These are phyloP conservation scores for Oryza longistaminata DNA, from an alignment of 176 grass and related monocot genomes.

Conservation along the genomic window DNA sequence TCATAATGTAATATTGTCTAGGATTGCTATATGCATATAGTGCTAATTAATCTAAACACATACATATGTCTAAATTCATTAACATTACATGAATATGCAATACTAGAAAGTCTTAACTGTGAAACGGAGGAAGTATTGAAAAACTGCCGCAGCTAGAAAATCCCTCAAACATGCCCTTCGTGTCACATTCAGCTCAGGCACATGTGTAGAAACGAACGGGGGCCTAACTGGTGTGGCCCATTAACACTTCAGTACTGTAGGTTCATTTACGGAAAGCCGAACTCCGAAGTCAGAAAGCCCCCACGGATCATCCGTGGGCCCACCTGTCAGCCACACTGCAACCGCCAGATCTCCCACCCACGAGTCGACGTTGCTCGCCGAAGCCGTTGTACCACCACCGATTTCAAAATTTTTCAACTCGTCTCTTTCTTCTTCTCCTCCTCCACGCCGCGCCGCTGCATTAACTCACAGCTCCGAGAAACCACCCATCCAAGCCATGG, in stretches of 20 bases:
- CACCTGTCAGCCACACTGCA: neutral
- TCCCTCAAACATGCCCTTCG: too few relatives aligned
- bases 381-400: constrained; percentile 38
- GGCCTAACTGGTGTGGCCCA: too few relatives aligned
- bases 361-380: constrained; percentile 40
- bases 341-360: neutral
- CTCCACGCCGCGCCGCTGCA: neutral
- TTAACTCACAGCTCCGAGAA: neutral
- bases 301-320: neutral
- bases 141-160: too few relatives aligned
- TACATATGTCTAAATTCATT: too few relatives aligned
- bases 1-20: too few relatives aligned
- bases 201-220: too few relatives aligned
- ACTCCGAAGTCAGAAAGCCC: neutral
- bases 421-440: neutral
- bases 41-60: too few relatives aligned
- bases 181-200: too few relatives aligned
- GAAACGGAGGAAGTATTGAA: too few relatives aligned
- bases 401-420: constrained; percentile 58
- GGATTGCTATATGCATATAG: too few relatives aligned
- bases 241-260: neutral
- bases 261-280: neutral
- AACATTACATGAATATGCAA: too few relatives aligned
- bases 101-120: too few relatives aligned
- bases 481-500: constrained; percentile 32